Base-by-base conservation (phyloP, 768 basidiomycete species). In the Saitozyma podzolica region DNA sequence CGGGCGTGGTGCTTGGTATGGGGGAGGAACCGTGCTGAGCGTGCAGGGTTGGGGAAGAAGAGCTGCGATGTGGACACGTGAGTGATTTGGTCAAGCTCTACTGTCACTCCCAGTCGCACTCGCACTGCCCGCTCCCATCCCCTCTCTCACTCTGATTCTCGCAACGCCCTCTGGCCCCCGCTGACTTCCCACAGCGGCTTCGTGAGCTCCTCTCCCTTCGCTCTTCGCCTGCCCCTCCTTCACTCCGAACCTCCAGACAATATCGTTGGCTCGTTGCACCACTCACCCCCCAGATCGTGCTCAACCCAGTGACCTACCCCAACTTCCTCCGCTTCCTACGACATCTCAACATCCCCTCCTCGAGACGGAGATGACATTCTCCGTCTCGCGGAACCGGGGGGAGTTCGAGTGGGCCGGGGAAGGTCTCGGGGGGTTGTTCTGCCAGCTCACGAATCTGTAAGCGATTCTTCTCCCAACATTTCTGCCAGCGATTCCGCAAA, bases 391-490 rank as follows among this genome's bases (percentile, higher is more conserved):
- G 53, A 88, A 90, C 74, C 62, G 74, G 19, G 90, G 89, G 0
- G 67, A 67, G 14, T 89, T 89, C 67, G 89, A 91, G 76, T 91
- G 90, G 88, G 88, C 89, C 3, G 88, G 89, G 40, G 84, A 85
- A 66, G 86, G 84, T 52, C 80, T 85, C 0, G 72, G 81, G 8
- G 84, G 85, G 0, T 81, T 91, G 0, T 91, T 91, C 75, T 87
- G 87, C 70, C 89, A 89, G 75, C 80, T 83, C 4, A 80, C 78
- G 50, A 85, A 88, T 20, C 63, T 75, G 70, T 76, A 42, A 62
- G 71, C 59, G 3, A 4, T 16, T 45, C 13, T 50, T 5, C 2
- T 29, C 5, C 17, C 20, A 53, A 58, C n/a, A 6, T 19, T 58
- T 6, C 3, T 58, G 16, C 29, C 29, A 5, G 2, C 29, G 29